These are phyloP conservation scores for Moesziomyces globuligerus DNA, from an alignment of 1,284 basidiomycete genomes.

Conservation along the genomic window DNA sequence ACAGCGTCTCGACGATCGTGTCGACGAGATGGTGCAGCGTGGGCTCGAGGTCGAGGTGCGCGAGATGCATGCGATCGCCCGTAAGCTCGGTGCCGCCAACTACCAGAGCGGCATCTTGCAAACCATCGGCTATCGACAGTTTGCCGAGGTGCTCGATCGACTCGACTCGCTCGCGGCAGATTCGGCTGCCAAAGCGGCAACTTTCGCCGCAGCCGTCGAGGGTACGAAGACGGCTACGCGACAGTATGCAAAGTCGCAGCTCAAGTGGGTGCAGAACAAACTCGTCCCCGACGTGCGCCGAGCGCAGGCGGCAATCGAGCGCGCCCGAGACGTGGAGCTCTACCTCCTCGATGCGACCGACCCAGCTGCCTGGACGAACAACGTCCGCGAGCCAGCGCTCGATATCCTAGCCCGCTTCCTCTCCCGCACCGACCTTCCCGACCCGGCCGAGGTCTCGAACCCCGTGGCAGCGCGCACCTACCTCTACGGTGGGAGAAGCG, in stretches of 20 bases:
- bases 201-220: conserved; percentile 75
- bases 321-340: conserved; percentile 65
- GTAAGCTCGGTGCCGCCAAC: conserved; percentile 71
- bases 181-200: not conserved
- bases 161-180: conserved; percentile 9
- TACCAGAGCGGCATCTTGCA: conserved; percentile 83
- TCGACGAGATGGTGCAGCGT: conserved; percentile 89
- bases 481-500: conserved; percentile 7
- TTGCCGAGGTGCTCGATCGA: conserved; percentile 74
- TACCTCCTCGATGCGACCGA: conserved; percentile 78
- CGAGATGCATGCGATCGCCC: conserved; percentile 69
- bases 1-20: conserved; percentile 78
- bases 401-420: conserved; percentile 71
- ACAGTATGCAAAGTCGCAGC: conserved; percentile 90
- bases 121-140: conserved; percentile 94
- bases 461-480: conserved; percentile 71
- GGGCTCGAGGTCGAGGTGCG: conserved; percentile 86
- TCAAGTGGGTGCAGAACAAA: conserved; percentile 92
- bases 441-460: conserved; percentile 74
- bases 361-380: conserved; percentile 72
- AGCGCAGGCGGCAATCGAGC: conserved; percentile 11
- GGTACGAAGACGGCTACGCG: conserved; percentile 87
- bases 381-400: conserved; percentile 59
- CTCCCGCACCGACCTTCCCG: conserved; percentile 71
- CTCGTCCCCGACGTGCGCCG: conserved; percentile 77